Evolutionary conservation across 2,329 filamentous ascomycete genomes (phyloP), one percentile per base, ranked within the genome.

Genomic region (Ophiocordyceps camponoti-rufipedis): DNA sequence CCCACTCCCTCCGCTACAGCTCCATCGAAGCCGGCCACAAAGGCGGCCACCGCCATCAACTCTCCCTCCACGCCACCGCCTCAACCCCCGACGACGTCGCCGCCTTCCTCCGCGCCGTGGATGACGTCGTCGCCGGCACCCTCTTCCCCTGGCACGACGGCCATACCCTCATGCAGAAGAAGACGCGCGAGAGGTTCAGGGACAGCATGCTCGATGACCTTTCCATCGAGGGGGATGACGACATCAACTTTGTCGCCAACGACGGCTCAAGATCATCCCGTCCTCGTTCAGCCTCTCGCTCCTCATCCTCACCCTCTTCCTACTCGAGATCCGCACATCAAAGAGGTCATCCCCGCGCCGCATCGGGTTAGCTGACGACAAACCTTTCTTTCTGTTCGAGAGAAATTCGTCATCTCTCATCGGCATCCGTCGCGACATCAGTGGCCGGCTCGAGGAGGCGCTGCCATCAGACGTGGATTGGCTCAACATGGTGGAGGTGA

Each of bases 21-120:
- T 68, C 63, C 52, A 63, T 75, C 49, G 68, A 75, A 48, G 70
- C 64, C 5, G 72, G 71, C 0, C 62, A 64, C 44, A 67, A 70
- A 47, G 69, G 67, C 44, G 71, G 71, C 6, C 67, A 66, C 12
- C 63, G 69, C n/a, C 65, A 69, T 18, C 69, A 73, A 52, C 55
- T 78, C 23, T 64, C 61, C 2, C 61, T 78, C 16, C 48, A 52
- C 18, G 46, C 50, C 14, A 48, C n/a, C 11, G 44, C 2, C 23
- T 16, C 11, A 11, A 13, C 32, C 29, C 6, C 5, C 29, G 28
- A 13, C 13, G 1, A 19, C 18, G 11, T 10, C n/a, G 28, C 44
- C 8, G 28, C 14, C 41, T 63, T 60, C 44, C 44, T 62, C 23
- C 45, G 53, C 23, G 49, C 57, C 2, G 60, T 58, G 1, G 48